Evolutionary conservation across 176 grass and related monocot species (phyloP).

Genomic region (Chrysopogon serrulatus): DNA sequence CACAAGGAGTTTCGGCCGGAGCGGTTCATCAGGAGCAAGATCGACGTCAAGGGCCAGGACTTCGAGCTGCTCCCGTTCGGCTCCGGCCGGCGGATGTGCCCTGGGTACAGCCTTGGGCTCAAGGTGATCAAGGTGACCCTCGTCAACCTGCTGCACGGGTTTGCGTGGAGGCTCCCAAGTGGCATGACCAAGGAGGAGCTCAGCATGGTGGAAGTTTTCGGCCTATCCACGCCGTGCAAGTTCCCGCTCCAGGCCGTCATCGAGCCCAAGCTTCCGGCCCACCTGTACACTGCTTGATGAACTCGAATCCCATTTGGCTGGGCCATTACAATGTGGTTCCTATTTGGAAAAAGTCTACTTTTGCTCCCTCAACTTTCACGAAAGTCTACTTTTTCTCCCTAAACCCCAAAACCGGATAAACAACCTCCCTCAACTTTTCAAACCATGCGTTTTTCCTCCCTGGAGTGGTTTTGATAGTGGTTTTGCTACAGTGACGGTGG

Average conservation of each 20-base stretch:
- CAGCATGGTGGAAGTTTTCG: constrained; percentile 37
- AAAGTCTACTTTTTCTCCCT: too few species aligned
- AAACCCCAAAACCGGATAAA: too few species aligned
- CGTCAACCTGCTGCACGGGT: constrained; percentile 57
- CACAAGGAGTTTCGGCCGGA: constrained; percentile 51
- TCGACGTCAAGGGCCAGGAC: constrained; percentile 67
- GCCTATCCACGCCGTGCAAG: constrained; percentile 25
- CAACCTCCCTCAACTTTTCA: too few species aligned
- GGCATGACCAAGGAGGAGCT: constrained; percentile 38
- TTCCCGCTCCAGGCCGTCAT: constrained; percentile 21
- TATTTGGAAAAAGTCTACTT: too few species aligned
- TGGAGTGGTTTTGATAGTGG: too few species aligned
- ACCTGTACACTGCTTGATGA: background rate
- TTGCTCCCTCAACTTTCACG: too few species aligned
- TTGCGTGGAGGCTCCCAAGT: constrained; percentile 45
- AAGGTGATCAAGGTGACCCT: constrained; percentile 59
- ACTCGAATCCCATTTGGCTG: too few species aligned
- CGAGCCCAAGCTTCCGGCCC: constrained; percentile 1
- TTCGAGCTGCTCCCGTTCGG: constrained; percentile 61
- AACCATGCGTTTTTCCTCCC: too few species aligned
- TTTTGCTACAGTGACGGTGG: too few species aligned
- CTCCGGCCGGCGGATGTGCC: constrained; percentile 60
- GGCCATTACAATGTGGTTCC: too few species aligned
- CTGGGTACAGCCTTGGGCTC: constrained; percentile 49
- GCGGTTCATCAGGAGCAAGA: constrained; percentile 29